phyloP scores from a whole-genome alignment of 164 flowering plant genomes.

The Liquidambar formosana region DNA sequence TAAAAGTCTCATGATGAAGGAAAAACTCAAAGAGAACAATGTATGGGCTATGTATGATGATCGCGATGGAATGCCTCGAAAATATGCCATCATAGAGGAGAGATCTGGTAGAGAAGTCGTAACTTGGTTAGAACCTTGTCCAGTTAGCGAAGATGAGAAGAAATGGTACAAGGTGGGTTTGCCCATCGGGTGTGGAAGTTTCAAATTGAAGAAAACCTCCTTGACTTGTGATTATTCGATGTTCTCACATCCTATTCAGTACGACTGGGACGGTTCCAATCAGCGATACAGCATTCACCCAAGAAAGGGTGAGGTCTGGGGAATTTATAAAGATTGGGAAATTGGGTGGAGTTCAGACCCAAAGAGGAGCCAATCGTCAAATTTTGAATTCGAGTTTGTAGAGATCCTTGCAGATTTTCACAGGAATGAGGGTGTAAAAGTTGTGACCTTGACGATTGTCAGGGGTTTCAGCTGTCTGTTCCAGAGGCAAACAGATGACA shows the following conservation, averaged over 20 bases:
- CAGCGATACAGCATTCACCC: conserved; percentile 1
- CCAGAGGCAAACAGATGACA: neutral
- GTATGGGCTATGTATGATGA: conserved; percentile 7
- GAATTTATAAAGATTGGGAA: conserved; percentile 7
- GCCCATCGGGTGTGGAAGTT: conserved; percentile 5
- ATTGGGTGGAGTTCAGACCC: neutral
- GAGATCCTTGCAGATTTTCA: neutral
- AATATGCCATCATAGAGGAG: neutral
- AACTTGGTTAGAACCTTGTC: conserved; percentile 6
- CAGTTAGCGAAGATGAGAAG: neutral
- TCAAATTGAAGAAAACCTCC: conserved; percentile 2
- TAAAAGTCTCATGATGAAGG: neutral
- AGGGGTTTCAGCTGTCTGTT: neutral
- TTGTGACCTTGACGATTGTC: neutral
- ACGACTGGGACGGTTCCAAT: neutral
- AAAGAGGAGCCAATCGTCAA: neutral
- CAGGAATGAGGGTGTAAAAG: conserved; percentile 2
- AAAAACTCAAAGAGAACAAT: neutral
- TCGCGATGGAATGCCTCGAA: neutral
- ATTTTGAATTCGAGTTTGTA: conserved; percentile 3
- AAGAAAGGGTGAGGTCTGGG: conserved; percentile 11
- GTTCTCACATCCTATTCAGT: conserved; percentile 1
- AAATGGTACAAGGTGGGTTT: conserved; percentile 8
- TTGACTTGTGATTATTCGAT: neutral
- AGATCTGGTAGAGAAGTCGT: neutral